These are phyloP conservation scores for Glycine soja DNA, from an alignment of 306 rosid species.

Conservation along the genomic window DNA sequence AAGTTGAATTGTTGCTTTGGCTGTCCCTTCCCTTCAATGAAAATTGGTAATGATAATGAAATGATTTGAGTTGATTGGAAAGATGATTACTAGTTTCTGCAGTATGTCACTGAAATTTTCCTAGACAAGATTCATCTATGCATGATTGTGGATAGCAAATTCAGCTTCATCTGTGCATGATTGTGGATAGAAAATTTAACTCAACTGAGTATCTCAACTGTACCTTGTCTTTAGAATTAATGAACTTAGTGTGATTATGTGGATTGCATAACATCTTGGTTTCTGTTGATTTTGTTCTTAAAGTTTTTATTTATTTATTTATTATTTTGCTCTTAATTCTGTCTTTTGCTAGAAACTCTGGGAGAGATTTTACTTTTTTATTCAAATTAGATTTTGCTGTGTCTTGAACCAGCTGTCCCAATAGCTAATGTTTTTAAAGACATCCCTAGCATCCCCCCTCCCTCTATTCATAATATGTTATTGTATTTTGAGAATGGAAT, in stretches of 20 bases:
- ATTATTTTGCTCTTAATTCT: slow-evolving; percentile 28
- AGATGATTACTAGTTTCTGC: too few species aligned
- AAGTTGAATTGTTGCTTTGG: too few species aligned
- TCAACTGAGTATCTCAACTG: slow-evolving; percentile 14
- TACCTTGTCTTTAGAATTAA: slow-evolving; percentile 23
- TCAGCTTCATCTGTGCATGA: slow-evolving; percentile 18
- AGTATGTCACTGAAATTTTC: too few species aligned
- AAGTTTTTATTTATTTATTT: neutral
- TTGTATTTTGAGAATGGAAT: slow-evolving; percentile 22
- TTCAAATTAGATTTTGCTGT: slow-evolving; percentile 19
- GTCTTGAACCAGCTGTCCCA: neutral
- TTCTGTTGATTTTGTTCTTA: slow-evolving; percentile 35
- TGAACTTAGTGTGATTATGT: neutral
- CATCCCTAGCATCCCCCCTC: neutral
- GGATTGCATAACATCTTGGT: neutral
- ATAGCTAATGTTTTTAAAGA: too few species aligned
- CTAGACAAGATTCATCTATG: too few species aligned
- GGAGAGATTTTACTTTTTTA: neutral
- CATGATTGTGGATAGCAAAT: neutral
- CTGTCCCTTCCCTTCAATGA: too few species aligned
- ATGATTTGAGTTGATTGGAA: too few species aligned
- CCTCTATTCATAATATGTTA: neutral
- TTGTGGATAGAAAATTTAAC: slow-evolving; percentile 14
- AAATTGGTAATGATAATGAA: too few species aligned
- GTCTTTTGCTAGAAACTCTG: slow-evolving; percentile 14